These are phyloP conservation scores for Populus euphratica DNA, from an alignment of 345 rosid genomes.

Conservation along the genomic window DNA sequence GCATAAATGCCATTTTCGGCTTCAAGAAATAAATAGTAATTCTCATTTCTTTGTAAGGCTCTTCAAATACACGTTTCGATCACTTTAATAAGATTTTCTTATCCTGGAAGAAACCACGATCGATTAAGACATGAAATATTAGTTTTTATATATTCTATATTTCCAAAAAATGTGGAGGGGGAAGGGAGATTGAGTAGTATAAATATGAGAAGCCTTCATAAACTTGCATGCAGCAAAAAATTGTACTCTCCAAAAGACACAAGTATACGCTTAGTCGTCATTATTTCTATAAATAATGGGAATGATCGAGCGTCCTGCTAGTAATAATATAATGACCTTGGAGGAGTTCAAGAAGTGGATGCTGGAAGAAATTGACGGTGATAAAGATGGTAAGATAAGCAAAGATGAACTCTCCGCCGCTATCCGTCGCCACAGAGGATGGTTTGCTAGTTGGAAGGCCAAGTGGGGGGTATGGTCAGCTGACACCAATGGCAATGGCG, in stretches of 20 bases:
- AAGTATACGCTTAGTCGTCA: neutral
- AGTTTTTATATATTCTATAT: neutral
- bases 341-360: conserved; percentile 25
- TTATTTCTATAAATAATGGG: neutral
- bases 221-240: neutral
- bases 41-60: neutral
- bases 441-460: conserved; percentile 14
- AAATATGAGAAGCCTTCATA: neutral
- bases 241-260: neutral
- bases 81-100: neutral
- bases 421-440: neutral
- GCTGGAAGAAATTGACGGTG: neutral
- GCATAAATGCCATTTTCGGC: too few relatives aligned
- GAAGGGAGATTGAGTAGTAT: neutral
- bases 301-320: neutral
- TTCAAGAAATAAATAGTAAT: neutral
- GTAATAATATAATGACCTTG: neutral
- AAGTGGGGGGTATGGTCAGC: conserved; percentile 1
- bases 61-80: neutral
- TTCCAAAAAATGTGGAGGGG: neutral
- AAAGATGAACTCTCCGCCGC: conserved; percentile 26
- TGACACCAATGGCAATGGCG: conserved; percentile 19
- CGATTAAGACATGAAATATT: too few relatives aligned
- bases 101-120: neutral
- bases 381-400: conserved; percentile 25